phyloP scores from a whole-genome alignment of 2,329 filamentous ascomycete genomes.

The Aurifilum marmelostoma region DNA sequence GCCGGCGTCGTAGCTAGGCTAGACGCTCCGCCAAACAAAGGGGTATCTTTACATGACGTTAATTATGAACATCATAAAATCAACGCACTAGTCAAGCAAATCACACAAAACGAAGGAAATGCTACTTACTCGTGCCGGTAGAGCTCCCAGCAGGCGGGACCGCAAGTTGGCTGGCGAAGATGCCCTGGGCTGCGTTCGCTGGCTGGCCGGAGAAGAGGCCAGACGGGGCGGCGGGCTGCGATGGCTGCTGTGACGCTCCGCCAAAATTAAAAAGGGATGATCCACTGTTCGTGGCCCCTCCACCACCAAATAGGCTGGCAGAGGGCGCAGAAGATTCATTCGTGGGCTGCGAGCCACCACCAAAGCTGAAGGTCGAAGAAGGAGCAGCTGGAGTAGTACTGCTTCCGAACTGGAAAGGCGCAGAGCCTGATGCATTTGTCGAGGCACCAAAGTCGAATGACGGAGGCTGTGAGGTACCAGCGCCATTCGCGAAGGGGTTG shows the following conservation, averaged over 20 bases:
- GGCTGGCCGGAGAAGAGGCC: conserved; percentile 36
- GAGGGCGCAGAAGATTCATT: conserved; percentile 31
- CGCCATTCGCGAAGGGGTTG: conserved; percentile 43
- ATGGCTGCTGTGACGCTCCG: conserved; percentile 26
- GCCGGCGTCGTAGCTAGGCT: conserved; percentile 64
- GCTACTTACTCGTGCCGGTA: conserved; percentile 48
- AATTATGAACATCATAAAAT: conserved; percentile 33
- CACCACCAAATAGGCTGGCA: conserved; percentile 27
- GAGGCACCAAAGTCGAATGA: conserved; percentile 46
- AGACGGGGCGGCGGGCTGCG: conserved; percentile 35
- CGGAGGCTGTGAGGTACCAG: conserved; percentile 34
- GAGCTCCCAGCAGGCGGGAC: conserved; percentile 38
- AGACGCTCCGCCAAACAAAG: conserved; percentile 61
- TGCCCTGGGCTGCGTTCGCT: conserved; percentile 35
- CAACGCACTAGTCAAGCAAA: conserved; percentile 27
- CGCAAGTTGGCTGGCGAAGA: conserved; percentile 35
- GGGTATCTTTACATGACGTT: conserved; percentile 57
- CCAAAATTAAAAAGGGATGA: conserved; percentile 44
- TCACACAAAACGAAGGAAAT: conserved; percentile 16
- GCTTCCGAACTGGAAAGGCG: conserved; percentile 26
- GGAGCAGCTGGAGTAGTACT: conserved; percentile 5
- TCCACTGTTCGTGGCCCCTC: conserved; percentile 33
- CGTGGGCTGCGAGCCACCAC: conserved; percentile 24
- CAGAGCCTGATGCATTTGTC: conserved; percentile 30
- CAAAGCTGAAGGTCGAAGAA: conserved; percentile 24